Percentiles rank a stretch among this genome's conserved stretches.
phyloP scores from a whole-genome alignment of 2,329 filamentous ascomycete genomes.

The Myriosclerotinia curreyana region DNA sequence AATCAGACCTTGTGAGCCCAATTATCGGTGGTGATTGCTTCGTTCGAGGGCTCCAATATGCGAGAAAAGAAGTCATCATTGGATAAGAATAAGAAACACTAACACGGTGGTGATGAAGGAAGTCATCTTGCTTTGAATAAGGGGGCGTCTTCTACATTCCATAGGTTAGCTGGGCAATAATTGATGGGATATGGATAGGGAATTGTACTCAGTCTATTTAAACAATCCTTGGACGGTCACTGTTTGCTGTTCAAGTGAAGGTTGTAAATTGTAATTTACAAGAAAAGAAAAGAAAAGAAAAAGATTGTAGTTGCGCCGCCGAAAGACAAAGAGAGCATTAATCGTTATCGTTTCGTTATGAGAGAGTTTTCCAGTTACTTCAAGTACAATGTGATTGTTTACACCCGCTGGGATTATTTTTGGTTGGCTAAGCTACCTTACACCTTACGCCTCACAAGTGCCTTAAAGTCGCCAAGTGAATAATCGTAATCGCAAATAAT shows the following conservation, averaged over 20 bases:
- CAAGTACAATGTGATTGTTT: slow-evolving; percentile 1
- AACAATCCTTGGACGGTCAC: not conserved
- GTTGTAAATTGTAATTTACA: slow-evolving; percentile 1
- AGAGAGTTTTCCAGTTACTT: not conserved
- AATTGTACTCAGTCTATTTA: not conserved
- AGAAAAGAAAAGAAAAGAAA: slow-evolving; percentile 10
- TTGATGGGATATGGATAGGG: not conserved
- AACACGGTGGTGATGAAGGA: slow-evolving; percentile 81
- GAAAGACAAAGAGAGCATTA: slow-evolving; percentile 4
- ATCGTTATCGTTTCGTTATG: not conserved
- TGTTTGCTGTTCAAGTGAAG: not conserved
- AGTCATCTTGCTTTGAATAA: slow-evolving; percentile 53
- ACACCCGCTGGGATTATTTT: not conserved
- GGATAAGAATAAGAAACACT: slow-evolving; percentile 45
- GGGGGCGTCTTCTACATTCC: slow-evolving; percentile 32
- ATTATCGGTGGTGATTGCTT: slow-evolving; percentile 6
- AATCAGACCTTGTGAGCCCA: slow-evolving; percentile 28
- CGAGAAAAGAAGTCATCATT: slow-evolving; percentile 41
- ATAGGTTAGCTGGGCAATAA: slow-evolving; percentile 34
- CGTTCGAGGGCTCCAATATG: slow-evolving; percentile 16
- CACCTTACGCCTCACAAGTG: too few relatives aligned
- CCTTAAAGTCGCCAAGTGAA: too few relatives aligned
- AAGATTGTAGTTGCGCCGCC: not conserved
- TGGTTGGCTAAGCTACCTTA: slow-evolving; percentile 19
- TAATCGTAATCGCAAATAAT: too few relatives aligned